Percentiles rank a stretch among this genome's conserved stretches.
Evolutionary conservation across 768 basidiomycete species (phyloP).

Genomic region (Mycena albidolilacea): DNA sequence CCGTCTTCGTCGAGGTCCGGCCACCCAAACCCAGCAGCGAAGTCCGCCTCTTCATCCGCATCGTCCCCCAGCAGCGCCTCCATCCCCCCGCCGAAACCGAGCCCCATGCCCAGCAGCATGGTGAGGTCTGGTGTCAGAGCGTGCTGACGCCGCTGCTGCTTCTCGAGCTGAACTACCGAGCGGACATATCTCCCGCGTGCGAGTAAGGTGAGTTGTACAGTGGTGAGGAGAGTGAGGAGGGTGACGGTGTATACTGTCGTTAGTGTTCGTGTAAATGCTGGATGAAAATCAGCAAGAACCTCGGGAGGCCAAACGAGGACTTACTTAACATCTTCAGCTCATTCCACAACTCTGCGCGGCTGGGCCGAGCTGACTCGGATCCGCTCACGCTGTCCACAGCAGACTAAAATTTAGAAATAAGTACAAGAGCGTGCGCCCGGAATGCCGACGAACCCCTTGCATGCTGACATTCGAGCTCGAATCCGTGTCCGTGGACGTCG

Average conservation of each 20-base stretch:
- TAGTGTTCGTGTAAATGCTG: conserved; percentile 90
- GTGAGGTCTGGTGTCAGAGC: conserved; percentile 59
- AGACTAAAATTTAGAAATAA: conserved; percentile 19
- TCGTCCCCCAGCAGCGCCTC: conserved; percentile 45
- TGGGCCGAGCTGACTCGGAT: conserved; percentile 53
- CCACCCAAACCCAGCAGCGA: conserved; percentile 35
- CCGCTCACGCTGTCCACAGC: conserved; percentile 40
- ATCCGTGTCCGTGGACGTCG: conserved; percentile 39
- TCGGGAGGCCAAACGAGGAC: conserved; percentile 41
- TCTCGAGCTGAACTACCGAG: conserved; percentile 73
- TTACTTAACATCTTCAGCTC: conserved; percentile 91
- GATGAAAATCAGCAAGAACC: conserved; percentile 5
- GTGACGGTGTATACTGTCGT: conserved; percentile 90
- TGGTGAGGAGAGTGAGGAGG: conserved; percentile 88
- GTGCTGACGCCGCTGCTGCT: conserved; percentile 69
- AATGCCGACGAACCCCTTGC: conserved; percentile 21
- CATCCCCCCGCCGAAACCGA: conserved; percentile 46
- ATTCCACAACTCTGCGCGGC: conserved; percentile 91
- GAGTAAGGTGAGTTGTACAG: conserved; percentile 88
- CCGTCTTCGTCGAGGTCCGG: conserved; percentile 51
- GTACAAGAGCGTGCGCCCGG: not conserved
- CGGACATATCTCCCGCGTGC: conserved; percentile 86
- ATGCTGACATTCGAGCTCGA: conserved; percentile 38
- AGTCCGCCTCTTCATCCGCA: conserved; percentile 41
- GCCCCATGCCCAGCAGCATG: conserved; percentile 50